A percentile compares a stretch with the other conserved stretches of the same genome.
phyloP scores from a whole-genome alignment of 805 yeast genomes.

The Candida boidinii region DNA sequence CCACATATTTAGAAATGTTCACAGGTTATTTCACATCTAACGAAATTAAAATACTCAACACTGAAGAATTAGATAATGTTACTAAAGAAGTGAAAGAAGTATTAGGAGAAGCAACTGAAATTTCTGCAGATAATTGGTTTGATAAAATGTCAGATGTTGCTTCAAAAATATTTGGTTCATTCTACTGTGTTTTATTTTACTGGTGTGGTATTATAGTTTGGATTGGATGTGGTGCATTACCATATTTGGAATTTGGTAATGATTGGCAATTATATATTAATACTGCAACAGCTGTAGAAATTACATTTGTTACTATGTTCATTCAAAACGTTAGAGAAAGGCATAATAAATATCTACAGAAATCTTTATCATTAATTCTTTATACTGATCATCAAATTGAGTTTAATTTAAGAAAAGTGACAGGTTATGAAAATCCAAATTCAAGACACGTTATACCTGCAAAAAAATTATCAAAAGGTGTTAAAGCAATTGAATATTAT shows the following conservation, averaged over 20 bases:
- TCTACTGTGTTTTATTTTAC: conserved; percentile 22
- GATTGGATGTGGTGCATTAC: conserved; percentile 28
- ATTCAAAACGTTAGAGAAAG: conserved; percentile 31
- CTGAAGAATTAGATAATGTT: conserved; percentile 9
- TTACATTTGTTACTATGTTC: conserved; percentile 27
- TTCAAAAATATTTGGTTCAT: conserved; percentile 23
- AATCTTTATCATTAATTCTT: conserved; percentile 10
- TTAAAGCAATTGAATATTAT: conserved; percentile 26
- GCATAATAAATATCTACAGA: conserved; percentile 23
- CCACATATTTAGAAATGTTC: conserved; percentile 14
- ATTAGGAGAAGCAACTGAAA: no score
- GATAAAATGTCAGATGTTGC: conserved; percentile 22
- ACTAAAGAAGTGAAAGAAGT: conserved; percentile 1
- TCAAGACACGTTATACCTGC: no score
- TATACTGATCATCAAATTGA: conserved; percentile 24
- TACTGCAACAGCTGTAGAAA: conserved; percentile 30
- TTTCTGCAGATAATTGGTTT: conserved; percentile 23
- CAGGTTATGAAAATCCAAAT: conserved; percentile 17
- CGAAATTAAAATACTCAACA: no score
- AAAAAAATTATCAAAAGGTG: no score
- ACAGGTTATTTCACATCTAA: no score
- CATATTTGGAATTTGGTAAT: conserved; percentile 22
- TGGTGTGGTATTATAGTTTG: conserved; percentile 31
- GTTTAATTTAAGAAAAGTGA: conserved; percentile 10
- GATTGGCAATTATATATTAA: conserved; percentile 34